Base-by-base conservation (phyloP, 768 basidiomycete genomes). In the Amanita inopinata region DNA sequence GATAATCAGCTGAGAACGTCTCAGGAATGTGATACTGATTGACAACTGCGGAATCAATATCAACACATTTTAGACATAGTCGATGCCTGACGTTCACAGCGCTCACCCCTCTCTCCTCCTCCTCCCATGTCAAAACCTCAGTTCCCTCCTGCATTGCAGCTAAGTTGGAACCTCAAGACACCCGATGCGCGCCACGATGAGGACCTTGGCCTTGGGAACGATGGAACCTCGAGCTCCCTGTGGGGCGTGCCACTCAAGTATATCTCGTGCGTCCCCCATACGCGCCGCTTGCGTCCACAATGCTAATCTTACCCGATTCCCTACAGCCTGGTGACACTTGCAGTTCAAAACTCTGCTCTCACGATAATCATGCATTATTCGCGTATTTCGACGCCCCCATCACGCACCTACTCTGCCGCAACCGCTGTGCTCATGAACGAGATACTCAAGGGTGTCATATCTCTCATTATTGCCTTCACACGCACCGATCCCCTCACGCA, bases 301-400 rank as follows among this genome's bases (percentile, higher is more conserved):
- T 10, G 33, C 17, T 14, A 24, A 33, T 41, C 42, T 43, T 19
- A 36, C 10, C 27, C 31, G n/a, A n/a, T n/a, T n/a, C 40, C 35
- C 41, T 35, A 35, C 55, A 88, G 85, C 39, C 71, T 88, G 44
- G 70, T 86, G 46, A 84, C 81, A n/a, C 73, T 92, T 58, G 89
- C 89, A 38, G 74, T 91, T 38, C 93, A 98, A 66, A 97, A 97
- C 64, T 90, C 90, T 15, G 66, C 79, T 43, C 59, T 98, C 43
- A 86, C 90, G 24, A 77, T 98, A 60, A 83, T 97, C 59, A 93
- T 98, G 87, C 92, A 96, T 67, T 88, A 94, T 62, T 96, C 94
- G 28, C 80, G 92, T 49, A 81, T 88, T 40, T 82, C 85, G 7
- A 76, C 79, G 12, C 70, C 86, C 2, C 76, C 85, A 0, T 78